Conservation (phyloP, 2,329 filamentous ascomycete genomes). For the Arthrinium puccinioides region DNA sequence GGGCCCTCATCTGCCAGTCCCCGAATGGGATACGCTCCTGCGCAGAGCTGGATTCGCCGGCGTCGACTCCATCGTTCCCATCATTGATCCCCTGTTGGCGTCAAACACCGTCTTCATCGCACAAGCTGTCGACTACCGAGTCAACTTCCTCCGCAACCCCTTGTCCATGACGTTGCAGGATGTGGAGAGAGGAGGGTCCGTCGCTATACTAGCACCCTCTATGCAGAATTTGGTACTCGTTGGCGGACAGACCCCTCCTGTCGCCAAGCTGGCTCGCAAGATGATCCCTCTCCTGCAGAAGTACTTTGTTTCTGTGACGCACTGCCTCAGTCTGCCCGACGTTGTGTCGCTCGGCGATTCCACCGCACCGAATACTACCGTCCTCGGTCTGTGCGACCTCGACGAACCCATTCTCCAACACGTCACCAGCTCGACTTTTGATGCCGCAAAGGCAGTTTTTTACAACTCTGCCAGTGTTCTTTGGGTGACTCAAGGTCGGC, state of each 20-base stretch:
- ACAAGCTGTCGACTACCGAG: neutral
- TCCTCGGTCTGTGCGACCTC: too few relatives aligned
- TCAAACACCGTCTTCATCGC: neutral
- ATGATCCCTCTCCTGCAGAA: too few relatives aligned
- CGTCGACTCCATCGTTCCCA: neutral
- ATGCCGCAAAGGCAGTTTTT: too few relatives aligned
- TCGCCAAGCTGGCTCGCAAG: neutral
- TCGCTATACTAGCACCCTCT: too few relatives aligned
- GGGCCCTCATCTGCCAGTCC: neutral
- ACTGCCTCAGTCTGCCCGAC: too few relatives aligned
- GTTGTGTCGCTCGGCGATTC: too few relatives aligned
- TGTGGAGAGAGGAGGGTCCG: neutral
- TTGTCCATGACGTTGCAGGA: neutral
- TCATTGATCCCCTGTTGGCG: neutral
- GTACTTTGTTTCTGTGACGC: too few relatives aligned
- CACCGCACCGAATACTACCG: too few relatives aligned
- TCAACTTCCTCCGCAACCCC: neutral
- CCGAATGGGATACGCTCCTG: slow-evolving; percentile 16
- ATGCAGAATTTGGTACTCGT: neutral
- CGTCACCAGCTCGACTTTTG: too few relatives aligned
- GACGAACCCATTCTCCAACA: too few relatives aligned
- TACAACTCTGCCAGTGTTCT: too few relatives aligned
- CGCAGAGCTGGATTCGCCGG: slow-evolving; percentile 15
- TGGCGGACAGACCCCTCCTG: neutral
- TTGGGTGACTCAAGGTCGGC: too few relatives aligned